Evolutionary conservation across 164 flowering plant genomes (phyloP), one percentile per base, ranked within the genome.

Genomic region (Aristolochia californica): DNA sequence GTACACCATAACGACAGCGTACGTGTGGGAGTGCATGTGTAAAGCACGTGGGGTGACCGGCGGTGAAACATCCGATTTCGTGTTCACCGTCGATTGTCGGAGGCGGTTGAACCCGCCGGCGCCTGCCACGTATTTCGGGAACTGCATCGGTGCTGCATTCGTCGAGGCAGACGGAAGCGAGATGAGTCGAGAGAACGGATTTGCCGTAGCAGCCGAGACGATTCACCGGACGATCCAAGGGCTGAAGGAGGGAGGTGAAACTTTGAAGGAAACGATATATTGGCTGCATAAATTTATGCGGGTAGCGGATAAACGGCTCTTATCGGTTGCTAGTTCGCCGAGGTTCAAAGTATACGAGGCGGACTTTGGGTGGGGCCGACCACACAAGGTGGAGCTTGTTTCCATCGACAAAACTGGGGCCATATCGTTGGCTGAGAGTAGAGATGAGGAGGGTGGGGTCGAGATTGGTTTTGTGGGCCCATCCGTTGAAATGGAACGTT

Each of bases 91-190:
- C 1, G 84, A 78, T 24, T 64, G 72, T 30, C 61, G 80, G 18
- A 56, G 59, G 11, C 70, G 75, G 0, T 22, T 69, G 14, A 44
- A 47, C 0, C 66, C 59, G 13, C 73, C 71, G 3, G 10, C 77
- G 1, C 82, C 88, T 0, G 43, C 21, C 4, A 43, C 67, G 0
- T 85, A 80, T 45, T 75, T 83, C 24, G 88, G 85, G 0, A 83
- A 83, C 52, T 83, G 83, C 60, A 1, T 81, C 0, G 62, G 55
- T 0, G 13, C 13, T 5, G 10, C 65, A 13, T 27, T 59, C 10
- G 64, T 62, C 0, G 2, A 52, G 4, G 43, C 43, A 1, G 44
- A 27, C 34, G 71, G 47, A 43, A 14, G 38, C 0, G 68, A 67
- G 4, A 16, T 80, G 0, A 16, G n/a, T 5, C 71, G 72, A 12